phyloP scores from a whole-genome alignment of 163 green algal species.

The Scenedesmus sp. region DNA sequence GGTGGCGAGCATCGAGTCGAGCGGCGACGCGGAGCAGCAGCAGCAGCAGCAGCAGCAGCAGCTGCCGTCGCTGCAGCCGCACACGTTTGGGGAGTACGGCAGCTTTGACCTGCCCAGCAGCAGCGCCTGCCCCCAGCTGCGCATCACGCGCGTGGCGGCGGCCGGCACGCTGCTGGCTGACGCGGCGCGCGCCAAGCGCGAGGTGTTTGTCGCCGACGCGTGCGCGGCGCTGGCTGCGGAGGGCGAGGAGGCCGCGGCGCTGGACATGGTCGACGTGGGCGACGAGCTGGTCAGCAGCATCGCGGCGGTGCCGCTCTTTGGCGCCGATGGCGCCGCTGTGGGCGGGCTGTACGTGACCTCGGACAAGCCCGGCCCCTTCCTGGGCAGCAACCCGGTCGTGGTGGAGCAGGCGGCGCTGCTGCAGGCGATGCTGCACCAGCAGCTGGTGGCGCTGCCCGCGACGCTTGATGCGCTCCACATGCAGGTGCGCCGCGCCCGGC shows the following conservation, averaged over 20 bases:
- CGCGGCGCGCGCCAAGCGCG: not conserved
- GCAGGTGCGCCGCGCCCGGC: not conserved
- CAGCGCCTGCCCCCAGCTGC: not conserved
- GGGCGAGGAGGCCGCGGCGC: not conserved
- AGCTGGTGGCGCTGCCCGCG: not conserved
- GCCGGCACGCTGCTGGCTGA: conserved; percentile 15
- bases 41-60: no score
- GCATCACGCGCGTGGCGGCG: conserved; percentile 2
- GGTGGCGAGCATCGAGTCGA: not conserved
- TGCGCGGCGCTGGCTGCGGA: not conserved
- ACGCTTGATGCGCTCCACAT: not conserved
- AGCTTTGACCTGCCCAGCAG: not conserved
- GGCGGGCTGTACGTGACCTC: conserved; percentile 21
- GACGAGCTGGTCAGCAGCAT: conserved; percentile 24
- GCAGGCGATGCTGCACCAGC: conserved; percentile 29
- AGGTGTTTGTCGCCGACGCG: conserved; percentile 4
- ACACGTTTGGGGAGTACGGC: not conserved
- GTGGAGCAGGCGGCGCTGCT: conserved; percentile 5
- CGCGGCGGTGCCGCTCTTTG: conserved; percentile 13
- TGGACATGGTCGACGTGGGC: conserved; percentile 25
- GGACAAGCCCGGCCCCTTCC: not conserved
- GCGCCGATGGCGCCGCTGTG: not conserved
- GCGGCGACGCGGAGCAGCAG: no score
- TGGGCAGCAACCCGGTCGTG: not conserved
- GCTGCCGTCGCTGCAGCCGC: no score